phyloP scores from a whole-genome alignment of 495 filamentous ascomycete species.

The Aspergillus funiculosus region DNA sequence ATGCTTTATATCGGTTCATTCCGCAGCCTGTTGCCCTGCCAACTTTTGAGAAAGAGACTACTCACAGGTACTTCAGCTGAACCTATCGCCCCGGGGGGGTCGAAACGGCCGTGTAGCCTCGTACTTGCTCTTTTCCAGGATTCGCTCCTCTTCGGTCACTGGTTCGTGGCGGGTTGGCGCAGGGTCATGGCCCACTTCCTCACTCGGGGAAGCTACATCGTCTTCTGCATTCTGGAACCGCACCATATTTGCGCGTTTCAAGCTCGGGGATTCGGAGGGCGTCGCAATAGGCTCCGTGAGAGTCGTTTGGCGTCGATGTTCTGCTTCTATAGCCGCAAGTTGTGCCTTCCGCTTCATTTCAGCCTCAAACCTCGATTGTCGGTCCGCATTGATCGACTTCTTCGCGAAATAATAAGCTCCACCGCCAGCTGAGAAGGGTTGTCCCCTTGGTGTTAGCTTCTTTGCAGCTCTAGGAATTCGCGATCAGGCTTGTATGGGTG shows the following conservation, averaged over 20 bases:
- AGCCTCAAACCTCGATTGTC: conserved; percentile 62
- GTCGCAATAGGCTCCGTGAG: conserved; percentile 15
- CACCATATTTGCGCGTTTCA: conserved; percentile 34
- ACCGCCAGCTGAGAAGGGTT: conserved; percentile 60
- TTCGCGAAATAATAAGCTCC: conserved; percentile 97
- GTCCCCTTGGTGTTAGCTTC: neutral
- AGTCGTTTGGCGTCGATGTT: conserved; percentile 36
- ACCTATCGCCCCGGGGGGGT: conserved; percentile 76
- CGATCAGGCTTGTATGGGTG: neutral
- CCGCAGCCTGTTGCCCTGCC: neutral
- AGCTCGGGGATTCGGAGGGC: conserved; percentile 24
- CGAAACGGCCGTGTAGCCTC: conserved; percentile 68
- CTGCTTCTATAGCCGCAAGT: conserved; percentile 52
- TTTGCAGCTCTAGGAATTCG: neutral
- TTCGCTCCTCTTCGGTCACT: conserved; percentile 60
- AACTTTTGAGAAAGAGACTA: neutral
- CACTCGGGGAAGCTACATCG: conserved; percentile 66
- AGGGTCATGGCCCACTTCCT: conserved; percentile 73
- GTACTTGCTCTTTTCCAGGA: conserved; percentile 84
- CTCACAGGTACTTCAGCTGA: conserved; percentile 61
- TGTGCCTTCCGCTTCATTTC: conserved; percentile 59
- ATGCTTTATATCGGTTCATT: neutral
- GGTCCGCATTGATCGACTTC: conserved; percentile 84
- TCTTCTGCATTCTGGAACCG: conserved; percentile 40
- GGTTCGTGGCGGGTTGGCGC: conserved; percentile 81